Percentiles rank a stretch among this genome's conserved stretches.
Evolutionary conservation across 116 monocot species (phyloP).

Genomic region (Phalaenopsis hybrid): DNA sequence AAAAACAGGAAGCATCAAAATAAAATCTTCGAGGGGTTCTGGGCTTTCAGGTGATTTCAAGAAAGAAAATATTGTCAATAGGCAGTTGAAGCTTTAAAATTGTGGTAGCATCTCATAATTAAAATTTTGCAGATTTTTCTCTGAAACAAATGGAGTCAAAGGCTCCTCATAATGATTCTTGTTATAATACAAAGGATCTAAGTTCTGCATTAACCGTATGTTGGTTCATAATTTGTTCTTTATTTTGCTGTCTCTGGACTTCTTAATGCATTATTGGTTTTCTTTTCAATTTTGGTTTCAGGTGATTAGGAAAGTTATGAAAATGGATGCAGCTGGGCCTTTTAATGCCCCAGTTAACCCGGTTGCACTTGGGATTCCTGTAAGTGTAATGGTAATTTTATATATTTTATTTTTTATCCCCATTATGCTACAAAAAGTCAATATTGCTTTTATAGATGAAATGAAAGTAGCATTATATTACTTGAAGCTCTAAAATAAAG

Average conservation of each 20-base stretch:
- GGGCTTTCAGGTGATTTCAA: constrained; percentile 24
- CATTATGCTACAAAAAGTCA: background rate
- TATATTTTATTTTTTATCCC: background rate
- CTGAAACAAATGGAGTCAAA: constrained; percentile 25
- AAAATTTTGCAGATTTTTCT: constrained; percentile 20
- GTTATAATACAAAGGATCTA: constrained; percentile 59
- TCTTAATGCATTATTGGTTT: background rate
- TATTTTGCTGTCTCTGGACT: background rate
- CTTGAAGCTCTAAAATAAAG: background rate
- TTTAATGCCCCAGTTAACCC: constrained; percentile 93
- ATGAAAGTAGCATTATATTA: background rate
- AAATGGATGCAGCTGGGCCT: constrained; percentile 95
- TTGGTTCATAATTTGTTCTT: constrained; percentile 9
- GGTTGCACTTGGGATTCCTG: constrained; percentile 86
- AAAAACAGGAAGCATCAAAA: constrained; percentile 71
- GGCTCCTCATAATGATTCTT: constrained; percentile 23
- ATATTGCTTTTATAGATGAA: background rate
- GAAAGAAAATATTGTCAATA: constrained; percentile 25
- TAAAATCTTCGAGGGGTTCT: constrained; percentile 55
- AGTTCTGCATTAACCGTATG: constrained; percentile 55
- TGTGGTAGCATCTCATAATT: constrained; percentile 20
- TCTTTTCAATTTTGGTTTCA: constrained; percentile 13
- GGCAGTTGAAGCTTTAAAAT: constrained; percentile 14
- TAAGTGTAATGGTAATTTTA: constrained; percentile 25
- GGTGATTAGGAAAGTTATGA: constrained; percentile 96